Conservation (phyloP, 2,329 filamentous ascomycete species). For the Endocalyx cinctus region DNA sequence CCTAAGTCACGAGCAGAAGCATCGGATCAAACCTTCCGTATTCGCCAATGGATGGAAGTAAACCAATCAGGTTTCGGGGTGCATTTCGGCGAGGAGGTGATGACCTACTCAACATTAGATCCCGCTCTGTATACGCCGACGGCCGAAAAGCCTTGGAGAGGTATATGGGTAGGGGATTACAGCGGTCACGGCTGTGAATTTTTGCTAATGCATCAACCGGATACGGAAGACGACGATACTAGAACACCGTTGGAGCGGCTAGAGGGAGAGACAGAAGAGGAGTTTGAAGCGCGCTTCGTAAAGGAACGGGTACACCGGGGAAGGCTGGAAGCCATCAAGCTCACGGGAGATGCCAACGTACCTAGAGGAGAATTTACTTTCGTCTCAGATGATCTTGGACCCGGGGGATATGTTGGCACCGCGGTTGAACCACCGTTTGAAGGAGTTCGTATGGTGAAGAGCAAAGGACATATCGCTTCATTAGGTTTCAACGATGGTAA, state of each 20-base stretch:
- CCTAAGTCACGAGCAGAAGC: conserved; percentile 50
- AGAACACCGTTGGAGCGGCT: conserved; percentile 35
- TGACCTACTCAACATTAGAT: conserved; percentile 69
- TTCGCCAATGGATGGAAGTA: conserved; percentile 74
- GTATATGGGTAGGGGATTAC: conserved; percentile 92
- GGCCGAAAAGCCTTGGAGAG: conserved; percentile 72
- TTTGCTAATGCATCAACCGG: conserved; percentile 72
- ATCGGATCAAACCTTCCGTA: conserved; percentile 66
- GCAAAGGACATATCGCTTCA: conserved; percentile 72
- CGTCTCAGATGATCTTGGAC: conserved; percentile 71
- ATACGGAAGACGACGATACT: conserved; percentile 43
- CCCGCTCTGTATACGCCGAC: conserved; percentile 76
- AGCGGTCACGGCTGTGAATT: conserved; percentile 87
- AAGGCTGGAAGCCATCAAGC: conserved; percentile 74
- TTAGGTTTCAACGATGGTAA: conserved; percentile 68
- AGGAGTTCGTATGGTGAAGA: conserved; percentile 70
- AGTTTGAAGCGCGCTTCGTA: conserved; percentile 40
- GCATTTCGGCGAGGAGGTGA: conserved; percentile 49
- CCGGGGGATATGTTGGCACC: conserved; percentile 57
- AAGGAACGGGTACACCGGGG: conserved; percentile 56
- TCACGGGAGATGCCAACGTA: conserved; percentile 88
- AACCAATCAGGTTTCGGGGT: conserved; percentile 36
- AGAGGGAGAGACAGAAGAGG: conserved; percentile 38
- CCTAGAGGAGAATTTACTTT: conserved; percentile 84
- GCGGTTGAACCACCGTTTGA: conserved; percentile 64